Base-by-base conservation (phyloP, 345 rosid genomes). In the Eutrema heterophyllum region DNA sequence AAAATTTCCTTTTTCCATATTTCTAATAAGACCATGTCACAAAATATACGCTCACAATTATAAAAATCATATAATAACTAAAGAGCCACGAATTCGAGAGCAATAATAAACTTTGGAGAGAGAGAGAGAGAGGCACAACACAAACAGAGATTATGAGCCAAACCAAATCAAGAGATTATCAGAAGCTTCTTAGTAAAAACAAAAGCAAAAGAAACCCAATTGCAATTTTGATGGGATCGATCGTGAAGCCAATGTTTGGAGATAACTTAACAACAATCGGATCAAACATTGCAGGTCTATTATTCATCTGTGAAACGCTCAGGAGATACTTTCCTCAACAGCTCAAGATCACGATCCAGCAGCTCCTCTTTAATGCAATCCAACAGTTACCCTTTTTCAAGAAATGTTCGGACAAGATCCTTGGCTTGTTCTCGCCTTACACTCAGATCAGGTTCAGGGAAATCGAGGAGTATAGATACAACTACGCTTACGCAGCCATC, bases 381-480 rank as follows among this genome's bases (percentile, higher is more conserved):
- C 71, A 73, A 44, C 71, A 33, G 3, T 12, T 73, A 24, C 70
- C 64, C 16, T 14, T 73, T 63, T 3, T 80, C 41, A 79, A 84
- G 24, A 79, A 75, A 36, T 82, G 69, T 48, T 26, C 72, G 0
- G 78, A 80, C 49, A 83, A 78, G 67, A 15, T 81, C 65, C 26
- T 78, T 3, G 38, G 33, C 49, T 63, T 70, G 12, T 33, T 84
- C 66, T 73, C 82, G 6, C 93, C 87, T 46, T 84, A 79, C 58
- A 46, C 83, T 60, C 77, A 84, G 33, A 83, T 88, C 58, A 88
- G 64, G 29, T 82, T 88, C 85, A 21, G 68, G 13, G 90, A 88
- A 54, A 79, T 72, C 68, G 50, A 80, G 1, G 84, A 83, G 0
- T 83, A 75, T 41, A 69, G 82, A 40, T 59, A 73, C 68, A 85